A percentile compares a stretch with the other conserved stretches of the same genome.
phyloP scores from a whole-genome alignment of 345 rosid species.

The Pelargonium nanum region DNA sequence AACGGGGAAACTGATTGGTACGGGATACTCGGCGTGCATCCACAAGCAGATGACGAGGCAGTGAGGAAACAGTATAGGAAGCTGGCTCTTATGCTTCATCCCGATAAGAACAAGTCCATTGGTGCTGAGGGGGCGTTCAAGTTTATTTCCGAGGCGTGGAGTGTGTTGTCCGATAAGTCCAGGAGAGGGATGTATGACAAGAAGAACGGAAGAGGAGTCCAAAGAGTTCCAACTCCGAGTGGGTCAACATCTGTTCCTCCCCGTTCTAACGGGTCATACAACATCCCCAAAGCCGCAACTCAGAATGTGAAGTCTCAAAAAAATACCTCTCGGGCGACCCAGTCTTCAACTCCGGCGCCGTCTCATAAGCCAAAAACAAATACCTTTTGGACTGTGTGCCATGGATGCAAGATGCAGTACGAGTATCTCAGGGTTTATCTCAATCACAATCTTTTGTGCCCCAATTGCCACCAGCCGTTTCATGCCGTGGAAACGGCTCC shows the following conservation, averaged over 20 bases:
- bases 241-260: constrained; percentile 2
- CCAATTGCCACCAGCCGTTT: constrained; percentile 10
- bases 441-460: constrained; percentile 9
- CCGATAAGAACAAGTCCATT: constrained; percentile 32
- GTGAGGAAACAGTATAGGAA: constrained; percentile 23
- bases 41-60: constrained; percentile 22
- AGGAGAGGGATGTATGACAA: constrained; percentile 17
- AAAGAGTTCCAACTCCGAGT: constrained; percentile 2
- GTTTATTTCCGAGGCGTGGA: constrained; percentile 24
- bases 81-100: constrained; percentile 28
- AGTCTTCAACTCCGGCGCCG: not conserved
- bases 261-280: constrained; percentile 8
- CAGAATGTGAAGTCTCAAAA: not conserved
- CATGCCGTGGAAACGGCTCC: constrained; percentile 9
- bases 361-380: not conserved
- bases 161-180: constrained; percentile 25
- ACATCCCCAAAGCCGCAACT: not conserved
- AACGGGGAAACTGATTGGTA: constrained; percentile 26
- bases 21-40: constrained; percentile 20
- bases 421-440: constrained; percentile 11
- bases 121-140: constrained; percentile 36
- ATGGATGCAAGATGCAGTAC: constrained; percentile 7
- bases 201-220: constrained; percentile 1
- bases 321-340: not conserved
- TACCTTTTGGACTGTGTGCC: constrained; percentile 12